Conservation (phyloP, 169 alveolate species). For the Eimeria acervulina region DNA sequence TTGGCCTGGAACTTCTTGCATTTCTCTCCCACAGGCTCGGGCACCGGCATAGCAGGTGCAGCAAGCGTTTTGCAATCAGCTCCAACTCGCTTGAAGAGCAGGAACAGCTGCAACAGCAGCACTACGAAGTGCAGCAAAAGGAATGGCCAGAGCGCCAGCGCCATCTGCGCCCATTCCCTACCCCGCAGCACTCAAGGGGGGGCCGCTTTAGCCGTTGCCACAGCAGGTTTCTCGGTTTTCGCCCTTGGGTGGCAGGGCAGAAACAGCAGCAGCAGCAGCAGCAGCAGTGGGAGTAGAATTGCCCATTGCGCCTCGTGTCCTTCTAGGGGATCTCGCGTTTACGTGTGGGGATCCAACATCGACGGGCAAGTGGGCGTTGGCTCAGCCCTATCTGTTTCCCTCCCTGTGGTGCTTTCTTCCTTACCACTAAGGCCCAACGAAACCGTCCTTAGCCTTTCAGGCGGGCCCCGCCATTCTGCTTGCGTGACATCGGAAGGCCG, state of each 20-base stretch:
- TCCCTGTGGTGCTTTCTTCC: conserved; percentile 42
- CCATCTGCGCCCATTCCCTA: neutral
- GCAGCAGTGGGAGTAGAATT: neutral
- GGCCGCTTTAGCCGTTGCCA: neutral
- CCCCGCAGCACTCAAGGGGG: neutral
- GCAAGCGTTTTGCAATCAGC: neutral
- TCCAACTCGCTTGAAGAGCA: neutral
- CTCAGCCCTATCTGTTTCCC: conserved; percentile 27
- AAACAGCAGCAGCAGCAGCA: conserved; percentile 24
- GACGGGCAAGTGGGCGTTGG: conserved; percentile 84
- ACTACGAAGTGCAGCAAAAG: neutral
- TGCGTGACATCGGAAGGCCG: conserved; percentile 79
- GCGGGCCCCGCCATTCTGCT: conserved; percentile 71
- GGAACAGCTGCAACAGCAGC: conserved; percentile 34
- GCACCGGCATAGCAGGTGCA: neutral
- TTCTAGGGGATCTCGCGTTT: conserved; percentile 17
- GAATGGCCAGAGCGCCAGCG: neutral
- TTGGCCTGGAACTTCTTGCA: neutral
- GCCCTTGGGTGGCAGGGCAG: conserved; percentile 15
- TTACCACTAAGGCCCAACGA: conserved; percentile 55
- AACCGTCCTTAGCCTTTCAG: conserved; percentile 15
- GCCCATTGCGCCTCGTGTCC: conserved; percentile 15
- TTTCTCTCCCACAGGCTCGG: neutral
- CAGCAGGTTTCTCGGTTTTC: neutral
- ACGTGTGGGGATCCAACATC: conserved; percentile 83